A percentile compares a stretch with the other conserved stretches of the same genome.
phyloP scores from a whole-genome alignment of 2,329 filamentous ascomycete species.

The Nothopassalora personata region DNA sequence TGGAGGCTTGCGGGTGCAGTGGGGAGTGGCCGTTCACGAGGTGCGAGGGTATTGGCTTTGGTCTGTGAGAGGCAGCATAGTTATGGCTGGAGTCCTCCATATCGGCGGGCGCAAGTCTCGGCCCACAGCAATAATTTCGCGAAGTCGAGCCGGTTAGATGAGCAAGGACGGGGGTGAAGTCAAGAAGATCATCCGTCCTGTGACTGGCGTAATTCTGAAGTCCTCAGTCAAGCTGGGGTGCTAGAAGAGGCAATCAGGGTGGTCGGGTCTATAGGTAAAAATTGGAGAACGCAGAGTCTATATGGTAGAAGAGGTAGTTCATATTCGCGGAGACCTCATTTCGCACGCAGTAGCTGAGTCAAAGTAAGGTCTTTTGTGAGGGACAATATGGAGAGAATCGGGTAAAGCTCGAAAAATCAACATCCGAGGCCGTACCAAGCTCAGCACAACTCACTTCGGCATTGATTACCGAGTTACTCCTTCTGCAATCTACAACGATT shows the following conservation, averaged over 20 bases:
- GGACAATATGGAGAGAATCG: too few relatives aligned
- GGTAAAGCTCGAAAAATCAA: too few relatives aligned
- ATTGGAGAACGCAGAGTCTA: slow-evolving; percentile 32
- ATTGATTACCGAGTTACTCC: too few relatives aligned
- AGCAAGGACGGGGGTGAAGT: neutral
- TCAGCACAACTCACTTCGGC: too few relatives aligned
- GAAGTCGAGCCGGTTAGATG: slow-evolving; percentile 3
- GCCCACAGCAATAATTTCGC: neutral
- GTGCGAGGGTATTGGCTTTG: slow-evolving; percentile 52
- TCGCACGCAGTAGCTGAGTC: neutral
- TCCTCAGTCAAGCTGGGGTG: neutral
- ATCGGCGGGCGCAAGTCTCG: neutral
- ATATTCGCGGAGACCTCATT: slow-evolving; percentile 17
- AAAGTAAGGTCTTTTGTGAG: neutral
- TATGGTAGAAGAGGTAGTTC: slow-evolving; percentile 34
- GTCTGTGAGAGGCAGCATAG: slow-evolving; percentile 29
- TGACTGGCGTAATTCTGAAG: slow-evolving; percentile 3
- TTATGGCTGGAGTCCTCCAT: slow-evolving; percentile 37
- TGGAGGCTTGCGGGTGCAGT: slow-evolving; percentile 39
- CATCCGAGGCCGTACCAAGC: too few relatives aligned
- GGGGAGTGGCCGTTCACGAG: slow-evolving; percentile 53
- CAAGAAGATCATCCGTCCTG: neutral
- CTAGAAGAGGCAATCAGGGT: neutral
- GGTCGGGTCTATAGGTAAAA: slow-evolving; percentile 27
- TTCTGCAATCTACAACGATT: slow-evolving; percentile 9